Percentiles rank a stretch among this genome's conserved stretches.
These are phyloP conservation scores for Fusarium azukiicola DNA, from an alignment of 2,329 filamentous ascomycete species.

Conservation along the genomic window DNA sequence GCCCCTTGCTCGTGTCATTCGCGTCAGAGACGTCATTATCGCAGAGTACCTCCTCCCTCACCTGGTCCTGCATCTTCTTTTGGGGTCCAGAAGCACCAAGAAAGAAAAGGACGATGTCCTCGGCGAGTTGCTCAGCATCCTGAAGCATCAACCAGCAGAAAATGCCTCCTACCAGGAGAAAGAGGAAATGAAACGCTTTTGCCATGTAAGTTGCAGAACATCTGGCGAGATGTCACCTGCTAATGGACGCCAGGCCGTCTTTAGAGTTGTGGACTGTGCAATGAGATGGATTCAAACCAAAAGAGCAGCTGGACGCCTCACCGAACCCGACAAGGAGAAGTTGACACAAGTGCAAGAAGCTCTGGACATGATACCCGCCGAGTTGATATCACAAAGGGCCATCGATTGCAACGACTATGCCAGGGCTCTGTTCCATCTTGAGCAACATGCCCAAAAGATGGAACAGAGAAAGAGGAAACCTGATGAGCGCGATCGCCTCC, in stretches of 20 bases:
- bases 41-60: slow-evolving; percentile 95
- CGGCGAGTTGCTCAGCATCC: slow-evolving; percentile 87
- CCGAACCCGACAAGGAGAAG: slow-evolving; percentile 69
- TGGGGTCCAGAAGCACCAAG: slow-evolving; percentile 82
- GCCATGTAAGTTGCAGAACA: slow-evolving; percentile 82
- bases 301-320: slow-evolving; percentile 57
- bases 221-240: background rate
- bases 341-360: slow-evolving; percentile 72
- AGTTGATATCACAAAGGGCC: slow-evolving; percentile 89
- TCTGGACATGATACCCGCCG: slow-evolving; percentile 83
- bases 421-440: slow-evolving; percentile 95
- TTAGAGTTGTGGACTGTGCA: slow-evolving; percentile 94
- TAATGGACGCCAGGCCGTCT: slow-evolving; percentile 83
- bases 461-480: slow-evolving; percentile 69
- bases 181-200: slow-evolving; percentile 91
- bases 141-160: slow-evolving; percentile 79
- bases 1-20: slow-evolving; percentile 90
- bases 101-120: slow-evolving; percentile 83
- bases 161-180: slow-evolving; percentile 79
- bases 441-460: slow-evolving; percentile 87
- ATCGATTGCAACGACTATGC: slow-evolving; percentile 97
- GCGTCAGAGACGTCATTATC: slow-evolving; percentile 91
- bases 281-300: slow-evolving; percentile 94
- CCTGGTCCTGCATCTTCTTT: slow-evolving; percentile 89
- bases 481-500: slow-evolving; percentile 81